Evolutionary conservation across 2,329 filamentous ascomycete genomes (phyloP).

Genomic region (Teratosphaeria nubilosa): DNA sequence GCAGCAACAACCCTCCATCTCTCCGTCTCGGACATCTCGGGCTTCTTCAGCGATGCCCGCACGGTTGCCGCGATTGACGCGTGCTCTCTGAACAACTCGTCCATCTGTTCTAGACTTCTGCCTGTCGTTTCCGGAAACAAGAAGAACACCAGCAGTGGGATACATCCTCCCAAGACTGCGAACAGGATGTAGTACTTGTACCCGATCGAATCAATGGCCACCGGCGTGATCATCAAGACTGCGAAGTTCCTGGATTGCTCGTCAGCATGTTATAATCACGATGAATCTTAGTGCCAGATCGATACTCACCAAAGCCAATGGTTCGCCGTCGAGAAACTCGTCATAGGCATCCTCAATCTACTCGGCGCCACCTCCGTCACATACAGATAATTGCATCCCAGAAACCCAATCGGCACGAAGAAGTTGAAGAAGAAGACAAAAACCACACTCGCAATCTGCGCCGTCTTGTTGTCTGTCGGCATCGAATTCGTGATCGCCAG

Average conservation of each 20-base stretch:
- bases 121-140: not conserved
- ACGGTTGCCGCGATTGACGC: not conserved
- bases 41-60: not conserved
- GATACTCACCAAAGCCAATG: not conserved
- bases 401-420: not conserved
- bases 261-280: not conserved
- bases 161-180: not conserved
- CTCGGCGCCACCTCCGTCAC: not conserved
- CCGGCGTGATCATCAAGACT: not conserved
- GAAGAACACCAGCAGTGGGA: not conserved
- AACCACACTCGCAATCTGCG: not conserved
- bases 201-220: not conserved
- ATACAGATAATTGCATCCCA: not conserved
- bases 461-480: not conserved
- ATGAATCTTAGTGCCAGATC: too few species aligned
- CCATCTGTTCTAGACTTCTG: not conserved
- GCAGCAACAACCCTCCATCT: not conserved
- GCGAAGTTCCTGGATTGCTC: not conserved
- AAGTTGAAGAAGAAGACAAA: not conserved
- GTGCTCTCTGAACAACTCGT: not conserved
- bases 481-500: not conserved
- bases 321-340: not conserved
- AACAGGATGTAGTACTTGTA: not conserved
- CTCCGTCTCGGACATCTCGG: not conserved
- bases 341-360: not conserved